Evolutionary conservation across 2,329 filamentous ascomycete species (phyloP), one percentile per base, ranked within the genome.

Genomic region (Colletotrichum paranaense): DNA sequence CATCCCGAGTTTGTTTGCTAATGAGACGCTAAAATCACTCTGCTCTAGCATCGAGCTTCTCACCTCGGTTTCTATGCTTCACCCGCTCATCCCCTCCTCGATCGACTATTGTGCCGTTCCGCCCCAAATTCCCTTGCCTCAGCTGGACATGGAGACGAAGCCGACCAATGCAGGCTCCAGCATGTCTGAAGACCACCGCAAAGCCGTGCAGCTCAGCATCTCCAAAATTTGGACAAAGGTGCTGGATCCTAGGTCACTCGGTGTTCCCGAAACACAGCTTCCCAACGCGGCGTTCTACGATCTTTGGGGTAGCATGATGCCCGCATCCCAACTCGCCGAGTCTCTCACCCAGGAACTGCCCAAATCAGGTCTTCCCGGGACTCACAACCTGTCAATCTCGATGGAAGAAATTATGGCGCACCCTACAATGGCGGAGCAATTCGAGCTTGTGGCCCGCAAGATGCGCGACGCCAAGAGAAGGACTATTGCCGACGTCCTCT

Each of bases 321-420:
- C 88, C 0, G 88, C 88, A 0, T 80, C 85, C 7, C 81, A 86
- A 74, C 81, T 89, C 35, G 84, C 87, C 3, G 78, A 82, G 5
- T 82, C 82, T 63, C 82, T 89, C 60, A 88, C 85, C 66, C 80
- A 80, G 4, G 81, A 83, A 19, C 79, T 89, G 9, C 79, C 83
- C 1, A 79, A 78, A 30, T 76, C 84, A 28, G 76, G 78, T 14
- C 75, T 86, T 11, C 79, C 80, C 0, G 85, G 83, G 2, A 77
- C 84, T 5, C 83, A 84, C 16, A 77, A 78, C 11, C 77, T 87
- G 5, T 78, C 76, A 26, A 78, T 89, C 56, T 83, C 82, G 0
- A 84, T 86, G 65, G 86, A 87, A 62, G 87, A 89, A 38, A 81
- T 89, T 26, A 78, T 89, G n/a, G 80, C 85, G 14, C 79, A 88